A percentile compares a stretch with the other conserved stretches of the same genome.
phyloP scores from a whole-genome alignment of 257 asterid genomes.

The Solanum habrochaites region DNA sequence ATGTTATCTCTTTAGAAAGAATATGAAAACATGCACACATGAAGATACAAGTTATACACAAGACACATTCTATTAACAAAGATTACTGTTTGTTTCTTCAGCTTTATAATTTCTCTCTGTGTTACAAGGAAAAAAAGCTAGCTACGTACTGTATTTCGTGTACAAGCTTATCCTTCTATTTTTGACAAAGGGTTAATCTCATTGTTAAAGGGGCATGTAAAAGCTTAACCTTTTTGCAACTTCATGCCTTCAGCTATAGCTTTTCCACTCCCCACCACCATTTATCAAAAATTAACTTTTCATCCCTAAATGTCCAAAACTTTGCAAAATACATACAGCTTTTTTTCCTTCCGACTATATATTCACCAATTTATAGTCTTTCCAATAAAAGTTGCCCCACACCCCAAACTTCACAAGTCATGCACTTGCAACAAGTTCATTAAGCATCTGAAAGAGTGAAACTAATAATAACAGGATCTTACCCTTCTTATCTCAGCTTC shows the following conservation, averaged over 20 bases:
- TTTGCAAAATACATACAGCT: background rate
- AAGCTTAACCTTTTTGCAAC: background rate
- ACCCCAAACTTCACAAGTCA: background rate
- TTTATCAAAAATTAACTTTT: background rate
- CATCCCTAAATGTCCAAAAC: background rate
- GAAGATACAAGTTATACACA: background rate
- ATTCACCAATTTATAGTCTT: background rate
- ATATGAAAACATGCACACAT: background rate
- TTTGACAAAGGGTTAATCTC: background rate
- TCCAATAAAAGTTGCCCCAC: background rate
- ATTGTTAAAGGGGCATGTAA: background rate
- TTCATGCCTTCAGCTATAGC: background rate
- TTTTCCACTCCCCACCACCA: background rate
- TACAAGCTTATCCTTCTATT: background rate
- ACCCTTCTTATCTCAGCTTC: slow-evolving; percentile 71
- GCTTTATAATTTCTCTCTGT: background rate
- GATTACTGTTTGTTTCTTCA: background rate
- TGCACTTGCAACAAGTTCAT: background rate
- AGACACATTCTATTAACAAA: background rate
- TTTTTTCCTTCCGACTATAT: background rate
- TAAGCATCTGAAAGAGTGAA: background rate
- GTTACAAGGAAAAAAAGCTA: background rate
- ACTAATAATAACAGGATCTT: slow-evolving; percentile 8
- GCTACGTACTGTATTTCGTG: background rate
- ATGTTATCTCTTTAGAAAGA: background rate